Base-by-base conservation (phyloP, 179 eudicot species). In the Amaranthus tricolor region DNA sequence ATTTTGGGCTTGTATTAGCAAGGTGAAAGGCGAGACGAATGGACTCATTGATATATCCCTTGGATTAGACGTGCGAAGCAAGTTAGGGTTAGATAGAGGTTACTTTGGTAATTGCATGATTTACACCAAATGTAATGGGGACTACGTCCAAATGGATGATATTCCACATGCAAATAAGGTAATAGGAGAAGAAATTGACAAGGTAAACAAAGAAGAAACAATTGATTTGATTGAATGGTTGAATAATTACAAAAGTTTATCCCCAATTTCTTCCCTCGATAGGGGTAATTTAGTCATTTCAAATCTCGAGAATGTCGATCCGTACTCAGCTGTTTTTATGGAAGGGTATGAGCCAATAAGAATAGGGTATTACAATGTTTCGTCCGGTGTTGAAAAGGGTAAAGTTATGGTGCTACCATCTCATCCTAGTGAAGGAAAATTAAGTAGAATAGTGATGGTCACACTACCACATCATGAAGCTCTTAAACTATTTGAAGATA, bases 51-150 rank as follows among this genome's bases (percentile, higher is more conserved):
- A 82, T 76, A 82, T 89, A 84, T 91, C 90, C 31, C 48, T 89
- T 55, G 81, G 91, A 69, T 63, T 81, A 53, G 85, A 91, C 20
- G 70, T 45, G 74, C 82, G 96, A 51, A 78, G 79, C 70, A 56
- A 69, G 19, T 54, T 91, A 15, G 81, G 84, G 14, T 62, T 91
- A 19, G 91, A 89, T 68, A 81, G 82, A 54, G 85, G 90, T 21
- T 89, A 74, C 65, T 91, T 91, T 60, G 96, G 96, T 3, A 89
- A 91, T 72, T 89, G 91, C 81, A 87, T 85, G 86, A 78, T 87
- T 0, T 79, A 82, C 40, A 81, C 73, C 51, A 79, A 74, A 78
- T 86, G 89, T 0, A 45, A 45, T 21, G 83, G 78, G 21, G 63
- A 72, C 21, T 81, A 77, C 52, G 53, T 84, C 11, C 47, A 76